Evolutionary conservation across 1,139 yeast genomes (phyloP).

Genomic region (Yamadazyma buinensis): DNA sequence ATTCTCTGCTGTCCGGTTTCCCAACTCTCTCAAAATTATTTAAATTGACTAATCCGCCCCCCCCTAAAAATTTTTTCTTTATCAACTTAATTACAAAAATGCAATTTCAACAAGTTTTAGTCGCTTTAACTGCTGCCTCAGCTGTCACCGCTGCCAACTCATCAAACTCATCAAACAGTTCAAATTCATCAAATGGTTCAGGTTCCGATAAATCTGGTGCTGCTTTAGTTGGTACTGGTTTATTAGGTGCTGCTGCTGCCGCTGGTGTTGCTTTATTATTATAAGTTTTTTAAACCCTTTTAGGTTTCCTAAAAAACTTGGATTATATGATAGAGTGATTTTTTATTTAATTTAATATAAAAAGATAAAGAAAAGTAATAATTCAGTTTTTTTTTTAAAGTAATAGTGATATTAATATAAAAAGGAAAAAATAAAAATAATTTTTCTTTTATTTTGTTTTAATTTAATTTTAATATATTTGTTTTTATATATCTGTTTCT

Average conservation of each 20-base stretch:
- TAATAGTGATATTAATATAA: too few relatives aligned
- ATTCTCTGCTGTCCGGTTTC: too few relatives aligned
- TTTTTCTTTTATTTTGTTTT: too few relatives aligned
- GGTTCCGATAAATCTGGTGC: constrained; percentile 18
- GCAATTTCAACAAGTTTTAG: constrained; percentile 41
- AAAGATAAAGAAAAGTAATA: too few relatives aligned
- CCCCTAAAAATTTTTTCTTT: constrained; percentile 8
- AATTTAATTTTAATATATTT: too few relatives aligned
- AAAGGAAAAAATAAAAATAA: too few relatives aligned
- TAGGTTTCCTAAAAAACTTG: too few relatives aligned
- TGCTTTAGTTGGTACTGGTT: constrained; percentile 26
- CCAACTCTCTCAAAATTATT: too few relatives aligned
- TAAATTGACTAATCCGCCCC: constrained; percentile 10
- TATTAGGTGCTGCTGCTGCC: constrained; percentile 28
- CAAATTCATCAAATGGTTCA: constrained; percentile 20
- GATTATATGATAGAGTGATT: too few relatives aligned
- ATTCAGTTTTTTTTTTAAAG: too few relatives aligned
- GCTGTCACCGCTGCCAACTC: constrained; percentile 39
- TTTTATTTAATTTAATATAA: too few relatives aligned
- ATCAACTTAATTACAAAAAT: constrained; percentile 17
- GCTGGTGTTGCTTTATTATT: constrained; percentile 41
- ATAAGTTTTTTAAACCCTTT: constrained; percentile 18
- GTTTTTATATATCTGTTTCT: too few relatives aligned
- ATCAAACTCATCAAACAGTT: constrained; percentile 28
- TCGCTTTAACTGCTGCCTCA: constrained; percentile 41